Base-by-base conservation (phyloP, 148 eudicot genomes). In the Spergularia bocconei region DNA sequence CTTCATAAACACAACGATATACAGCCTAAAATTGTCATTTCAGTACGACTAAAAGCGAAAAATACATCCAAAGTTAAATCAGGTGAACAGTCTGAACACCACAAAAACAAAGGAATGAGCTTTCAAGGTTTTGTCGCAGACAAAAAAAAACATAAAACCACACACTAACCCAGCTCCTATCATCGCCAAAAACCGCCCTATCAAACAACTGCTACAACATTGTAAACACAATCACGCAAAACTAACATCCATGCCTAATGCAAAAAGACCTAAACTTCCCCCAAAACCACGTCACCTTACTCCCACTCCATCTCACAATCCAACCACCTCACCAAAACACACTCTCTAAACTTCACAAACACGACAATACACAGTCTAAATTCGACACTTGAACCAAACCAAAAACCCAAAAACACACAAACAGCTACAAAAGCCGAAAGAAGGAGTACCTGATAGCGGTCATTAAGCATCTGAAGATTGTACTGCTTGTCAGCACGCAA, bases 381-480 rank as follows among this genome's bases (percentile, higher is more conserved):
- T 38, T 15, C 0, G 51, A 11, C 16, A 6, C 1, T 65, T 44
- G 10, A 44, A 9, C 6, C 48, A 17, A 13, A 65, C 6, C 73
- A 25, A 48, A 48, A 51, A 13, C 3, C 6, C 7, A 25, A 67
- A 59, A 16, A 0, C 3, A 13, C 3, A 62, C 23, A n/a, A n/a
- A n/a, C n/a, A n/a, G n/a, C n/a, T n/a, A n/a, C n/a, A n/a, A n/a
- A n/a, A n/a, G n/a, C n/a, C n/a, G n/a, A n/a, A n/a, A n/a, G 13
- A 19, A 23, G 65, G 50, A 67, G n/a, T 48, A 90, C 96, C 92
- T 91, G 91, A 74, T 91, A 88, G 9, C 98, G 92, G 0, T 89
- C 96, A 58, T 79, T 82, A 16, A 95, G 94, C 99, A 95, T 92
- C 81, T 92, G 97, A 47, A 95, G 92, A 68, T 95, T 92, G 73